Evolutionary conservation across 768 basidiomycete species (phyloP).

Genomic region (Paxillus ammoniavirescens): DNA sequence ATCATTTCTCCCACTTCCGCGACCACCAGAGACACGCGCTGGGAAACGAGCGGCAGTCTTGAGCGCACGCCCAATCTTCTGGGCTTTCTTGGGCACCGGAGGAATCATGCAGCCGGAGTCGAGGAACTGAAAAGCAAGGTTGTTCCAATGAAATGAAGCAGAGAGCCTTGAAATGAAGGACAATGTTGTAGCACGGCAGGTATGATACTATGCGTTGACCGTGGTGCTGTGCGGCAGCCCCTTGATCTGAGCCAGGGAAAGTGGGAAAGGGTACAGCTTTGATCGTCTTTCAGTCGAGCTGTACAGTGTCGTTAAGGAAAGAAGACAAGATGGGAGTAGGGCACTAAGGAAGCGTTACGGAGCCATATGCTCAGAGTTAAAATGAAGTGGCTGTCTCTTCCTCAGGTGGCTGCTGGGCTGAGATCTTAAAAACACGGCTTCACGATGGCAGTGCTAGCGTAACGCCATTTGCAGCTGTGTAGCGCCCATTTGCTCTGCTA

Average conservation of each 20-base stretch:
- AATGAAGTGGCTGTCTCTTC: neutral
- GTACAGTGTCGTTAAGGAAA: neutral
- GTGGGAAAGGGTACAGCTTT: neutral
- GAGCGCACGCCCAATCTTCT: conserved; percentile 59
- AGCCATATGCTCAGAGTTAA: neutral
- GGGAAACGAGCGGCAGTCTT: conserved; percentile 58
- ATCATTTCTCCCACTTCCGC: conserved; percentile 35
- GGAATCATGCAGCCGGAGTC: conserved; percentile 19
- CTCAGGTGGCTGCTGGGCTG: too few relatives aligned
- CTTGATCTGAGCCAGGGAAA: neutral
- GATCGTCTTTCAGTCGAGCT: neutral
- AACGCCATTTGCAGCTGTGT: neutral
- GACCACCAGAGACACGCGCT: conserved; percentile 41
- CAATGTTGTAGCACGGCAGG: neutral
- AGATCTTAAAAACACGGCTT: too few relatives aligned
- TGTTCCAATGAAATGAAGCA: neutral
- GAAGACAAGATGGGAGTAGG: neutral
- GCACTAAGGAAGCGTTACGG: neutral
- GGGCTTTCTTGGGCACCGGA: conserved; percentile 39
- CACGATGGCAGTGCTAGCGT: too few relatives aligned
- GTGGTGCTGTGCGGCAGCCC: neutral
- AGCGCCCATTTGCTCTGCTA: neutral
- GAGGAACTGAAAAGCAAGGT: neutral
- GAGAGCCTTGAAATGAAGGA: neutral
- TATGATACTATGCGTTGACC: neutral